Evolutionary conservation across 1,284 basidiomycete species (phyloP).

Genomic region (Filobasidium uniguttulatum): DNA sequence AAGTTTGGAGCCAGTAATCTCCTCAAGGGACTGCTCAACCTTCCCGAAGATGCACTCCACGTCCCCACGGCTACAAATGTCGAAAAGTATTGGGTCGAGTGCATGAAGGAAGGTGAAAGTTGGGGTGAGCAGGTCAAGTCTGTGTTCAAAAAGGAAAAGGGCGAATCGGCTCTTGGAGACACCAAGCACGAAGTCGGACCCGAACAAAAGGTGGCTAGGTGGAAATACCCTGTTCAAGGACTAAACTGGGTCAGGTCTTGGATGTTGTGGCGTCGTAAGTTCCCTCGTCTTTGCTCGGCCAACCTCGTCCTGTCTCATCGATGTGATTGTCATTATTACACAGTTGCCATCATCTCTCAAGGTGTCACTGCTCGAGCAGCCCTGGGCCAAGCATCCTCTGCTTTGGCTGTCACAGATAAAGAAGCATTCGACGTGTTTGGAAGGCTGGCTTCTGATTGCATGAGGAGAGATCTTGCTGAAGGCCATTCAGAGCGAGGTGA

Average conservation of each 20-base stretch:
- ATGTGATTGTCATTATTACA: conserved; percentile 18
- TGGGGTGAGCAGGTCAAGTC: conserved; percentile 16
- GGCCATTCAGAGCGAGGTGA: no score
- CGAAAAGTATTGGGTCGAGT: conserved; percentile 41
- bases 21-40: conserved; percentile 49
- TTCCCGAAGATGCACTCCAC: conserved; percentile 44
- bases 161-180: neutral
- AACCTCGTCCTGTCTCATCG: conserved; percentile 1
- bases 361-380: conserved; percentile 84
- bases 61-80: conserved; percentile 54
- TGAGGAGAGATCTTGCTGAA: conserved; percentile 44
- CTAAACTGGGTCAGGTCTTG: conserved; percentile 46
- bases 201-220: conserved; percentile 9
- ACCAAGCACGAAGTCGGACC: neutral
- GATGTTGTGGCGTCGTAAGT: conserved; percentile 68
- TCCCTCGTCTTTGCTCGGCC: neutral
- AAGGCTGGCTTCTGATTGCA: conserved; percentile 41
- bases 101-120: conserved; percentile 26
- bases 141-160: neutral
- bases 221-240: conserved; percentile 27
- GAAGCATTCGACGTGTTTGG: conserved; percentile 53
- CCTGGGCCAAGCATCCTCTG: conserved; percentile 72
- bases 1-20: conserved; percentile 12
- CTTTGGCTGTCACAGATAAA: conserved; percentile 49
- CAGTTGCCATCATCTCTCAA: conserved; percentile 77